These are phyloP conservation scores for Teratosphaeria gauchensis DNA, from an alignment of 2,329 filamentous ascomycete genomes.

Conservation along the genomic window DNA sequence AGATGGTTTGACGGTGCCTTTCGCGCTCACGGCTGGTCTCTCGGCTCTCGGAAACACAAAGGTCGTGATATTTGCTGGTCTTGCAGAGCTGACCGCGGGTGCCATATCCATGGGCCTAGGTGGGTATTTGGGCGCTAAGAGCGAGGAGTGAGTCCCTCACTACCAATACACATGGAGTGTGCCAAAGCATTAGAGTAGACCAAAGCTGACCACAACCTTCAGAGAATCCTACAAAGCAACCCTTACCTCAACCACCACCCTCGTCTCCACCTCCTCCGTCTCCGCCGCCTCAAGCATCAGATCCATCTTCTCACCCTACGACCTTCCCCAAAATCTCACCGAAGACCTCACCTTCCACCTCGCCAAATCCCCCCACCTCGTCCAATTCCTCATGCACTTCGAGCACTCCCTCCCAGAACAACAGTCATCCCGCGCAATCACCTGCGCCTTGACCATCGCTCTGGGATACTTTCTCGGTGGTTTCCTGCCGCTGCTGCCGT, in stretches of 20 bases:
- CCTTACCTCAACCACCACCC: constrained; percentile 30
- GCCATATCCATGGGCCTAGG: constrained; percentile 32
- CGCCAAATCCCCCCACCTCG: constrained; percentile 5
- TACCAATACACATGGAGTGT: too few species aligned
- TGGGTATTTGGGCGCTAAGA: constrained; percentile 36
- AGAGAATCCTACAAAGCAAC: constrained; percentile 38
- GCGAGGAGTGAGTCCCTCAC: constrained; percentile 27
- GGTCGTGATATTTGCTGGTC: constrained; percentile 28
- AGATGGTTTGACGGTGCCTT: constrained; percentile 70
- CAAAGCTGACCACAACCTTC: constrained; percentile 1
- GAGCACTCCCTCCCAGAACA: constrained; percentile 35
- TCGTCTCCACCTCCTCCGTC: constrained; percentile 28
- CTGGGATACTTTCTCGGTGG: constrained; percentile 48
- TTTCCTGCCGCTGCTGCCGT: constrained; percentile 57
- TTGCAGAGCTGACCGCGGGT: constrained; percentile 31
- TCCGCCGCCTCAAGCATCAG: constrained; percentile 32
- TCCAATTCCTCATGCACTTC: constrained; percentile 38
- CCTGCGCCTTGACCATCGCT: constrained; percentile 55
- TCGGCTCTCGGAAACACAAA: constrained; percentile 37
- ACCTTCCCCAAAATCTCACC: constrained; percentile 21
- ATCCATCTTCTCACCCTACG: constrained; percentile 32
- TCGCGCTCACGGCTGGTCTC: constrained; percentile 66
- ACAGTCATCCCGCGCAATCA: constrained; percentile 31
- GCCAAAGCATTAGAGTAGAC: too few species aligned
- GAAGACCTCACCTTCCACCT: constrained; percentile 14